Base-by-base conservation (phyloP, 495 filamentous ascomycete genomes). In the Penicillium pulvis region DNA sequence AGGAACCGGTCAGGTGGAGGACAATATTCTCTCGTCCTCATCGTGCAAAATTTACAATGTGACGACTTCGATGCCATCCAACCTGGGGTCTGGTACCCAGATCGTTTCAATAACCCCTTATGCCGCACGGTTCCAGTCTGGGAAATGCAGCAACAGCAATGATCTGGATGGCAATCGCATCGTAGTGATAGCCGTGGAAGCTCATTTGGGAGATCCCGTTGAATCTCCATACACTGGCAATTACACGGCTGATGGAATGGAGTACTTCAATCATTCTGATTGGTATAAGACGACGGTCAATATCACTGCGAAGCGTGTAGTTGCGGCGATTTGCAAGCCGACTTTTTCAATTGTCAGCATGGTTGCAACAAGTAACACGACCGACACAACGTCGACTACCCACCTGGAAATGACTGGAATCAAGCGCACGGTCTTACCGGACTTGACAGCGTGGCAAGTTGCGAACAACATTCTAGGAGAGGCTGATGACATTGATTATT, bases 261-360 rank as follows among this genome's bases (percentile, higher is more conserved):
- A 45, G n/a, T 45, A 24, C 23, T 45, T 1, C 6, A 17, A 17
- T 1, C 23, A 45, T 23, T 45, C 42, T 5, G 4, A 45, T 45
- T 45, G 42, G 42, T 2, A 45, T 45, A 45, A 1, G 17, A 45
- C 42, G 6, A 45, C 45, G 23, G 12, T 14, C 9, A 47, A 47
- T 26, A 47, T 47, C 45, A 47, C 23, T 47, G 45, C 24, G 4
- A 47, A 26, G 12, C 19, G 23, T 26, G 19, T 24, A 1, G 45
- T 26, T 10, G 17, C 24, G 1, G 12, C 42, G 16, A 52, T 63
- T 2, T 63, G 61, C 56, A 63, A 56, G 28, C 59, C 61, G 1
- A 59, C 20, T 5, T 41, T 56, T 4, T 59, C 53, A 12, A 30
- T 39, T 12, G 9, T 56, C 7, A 59, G 56, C 7, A 16, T 63